Conservation (phyloP, 345 rosid species). For the Ricinus communis region DNA sequence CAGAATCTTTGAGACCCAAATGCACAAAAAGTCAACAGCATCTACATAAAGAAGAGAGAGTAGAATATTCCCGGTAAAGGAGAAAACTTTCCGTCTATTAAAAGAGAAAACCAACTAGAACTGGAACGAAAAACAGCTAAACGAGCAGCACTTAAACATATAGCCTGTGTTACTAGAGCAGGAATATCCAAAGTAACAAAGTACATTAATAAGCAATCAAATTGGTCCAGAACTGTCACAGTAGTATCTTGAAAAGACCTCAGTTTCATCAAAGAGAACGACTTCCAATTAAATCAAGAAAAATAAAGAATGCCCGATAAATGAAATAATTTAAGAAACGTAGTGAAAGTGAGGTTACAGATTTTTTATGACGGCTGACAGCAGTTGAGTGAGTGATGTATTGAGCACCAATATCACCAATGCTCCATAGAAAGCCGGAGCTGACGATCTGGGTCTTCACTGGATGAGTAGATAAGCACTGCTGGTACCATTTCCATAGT, state of each 20-base stretch:
- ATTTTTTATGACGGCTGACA: constrained; percentile 38
- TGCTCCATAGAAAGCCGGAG: constrained; percentile 89
- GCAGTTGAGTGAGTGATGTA: constrained; percentile 79
- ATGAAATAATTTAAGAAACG: background rate
- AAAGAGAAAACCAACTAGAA: background rate
- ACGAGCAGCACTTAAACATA: too few relatives aligned
- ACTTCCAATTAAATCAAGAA: background rate
- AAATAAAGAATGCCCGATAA: constrained; percentile 7
- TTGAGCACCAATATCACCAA: constrained; percentile 86
- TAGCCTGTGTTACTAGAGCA: background rate
- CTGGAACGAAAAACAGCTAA: too few relatives aligned
- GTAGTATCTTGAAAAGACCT: too few relatives aligned
- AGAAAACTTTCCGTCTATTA: background rate
- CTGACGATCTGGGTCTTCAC: constrained; percentile 84
- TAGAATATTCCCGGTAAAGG: constrained; percentile 4
- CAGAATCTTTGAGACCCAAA: background rate
- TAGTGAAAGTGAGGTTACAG: constrained; percentile 29
- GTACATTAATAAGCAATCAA: too few relatives aligned
- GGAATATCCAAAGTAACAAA: background rate
- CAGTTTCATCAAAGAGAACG: background rate
- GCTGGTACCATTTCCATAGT: constrained; percentile 90
- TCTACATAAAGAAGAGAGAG: background rate
- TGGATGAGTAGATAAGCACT: constrained; percentile 62
- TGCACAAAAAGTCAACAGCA: background rate
- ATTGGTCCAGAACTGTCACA: too few relatives aligned